Evolutionary conservation across 2,329 filamentous ascomycete species (phyloP).

Genomic region (Parastagonospora avenae): DNA sequence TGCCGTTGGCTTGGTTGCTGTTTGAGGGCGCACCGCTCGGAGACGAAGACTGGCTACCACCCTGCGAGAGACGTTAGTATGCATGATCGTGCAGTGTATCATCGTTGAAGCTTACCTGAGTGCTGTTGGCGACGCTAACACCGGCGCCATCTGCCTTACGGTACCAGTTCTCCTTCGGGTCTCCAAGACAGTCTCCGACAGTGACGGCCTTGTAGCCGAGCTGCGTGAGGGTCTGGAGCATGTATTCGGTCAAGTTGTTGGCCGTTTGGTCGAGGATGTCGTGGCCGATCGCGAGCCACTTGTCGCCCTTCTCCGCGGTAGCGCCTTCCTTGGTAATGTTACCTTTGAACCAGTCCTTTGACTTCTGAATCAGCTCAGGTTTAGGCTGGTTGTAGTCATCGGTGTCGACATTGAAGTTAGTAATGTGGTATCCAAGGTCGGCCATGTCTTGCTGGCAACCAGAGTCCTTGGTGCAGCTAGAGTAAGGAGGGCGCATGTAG

Average conservation of each 20-base stretch:
- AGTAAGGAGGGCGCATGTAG: conserved; percentile 59
- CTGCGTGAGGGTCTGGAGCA: conserved; percentile 48
- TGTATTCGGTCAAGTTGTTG: conserved; percentile 50
- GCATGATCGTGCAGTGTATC: neutral
- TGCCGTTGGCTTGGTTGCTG: neutral
- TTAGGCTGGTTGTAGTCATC: conserved; percentile 64
- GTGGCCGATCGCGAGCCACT: conserved; percentile 60
- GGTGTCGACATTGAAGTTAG: conserved; percentile 66
- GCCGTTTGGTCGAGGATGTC: conserved; percentile 56
- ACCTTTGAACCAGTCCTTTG: conserved; percentile 59
- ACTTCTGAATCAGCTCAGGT: conserved; percentile 55
- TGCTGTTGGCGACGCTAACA: neutral
- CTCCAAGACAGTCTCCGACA: conserved; percentile 55
- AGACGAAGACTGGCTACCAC: neutral
- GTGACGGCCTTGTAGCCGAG: conserved; percentile 54
- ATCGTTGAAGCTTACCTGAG: neutral
- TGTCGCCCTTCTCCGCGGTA: conserved; percentile 18
- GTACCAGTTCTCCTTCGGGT: conserved; percentile 56
- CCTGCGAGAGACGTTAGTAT: neutral
- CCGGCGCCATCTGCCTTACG: conserved; percentile 47
- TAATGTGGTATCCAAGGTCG: conserved; percentile 62
- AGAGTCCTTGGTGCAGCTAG: conserved; percentile 48
- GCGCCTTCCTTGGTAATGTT: conserved; percentile 46
- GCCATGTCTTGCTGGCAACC: conserved; percentile 48
- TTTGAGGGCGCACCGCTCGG: neutral